A percentile compares a stretch with the other conserved stretches of the same genome.
Evolutionary conservation across 345 rosid species (phyloP).

Genomic region (Kandelia obovata): DNA sequence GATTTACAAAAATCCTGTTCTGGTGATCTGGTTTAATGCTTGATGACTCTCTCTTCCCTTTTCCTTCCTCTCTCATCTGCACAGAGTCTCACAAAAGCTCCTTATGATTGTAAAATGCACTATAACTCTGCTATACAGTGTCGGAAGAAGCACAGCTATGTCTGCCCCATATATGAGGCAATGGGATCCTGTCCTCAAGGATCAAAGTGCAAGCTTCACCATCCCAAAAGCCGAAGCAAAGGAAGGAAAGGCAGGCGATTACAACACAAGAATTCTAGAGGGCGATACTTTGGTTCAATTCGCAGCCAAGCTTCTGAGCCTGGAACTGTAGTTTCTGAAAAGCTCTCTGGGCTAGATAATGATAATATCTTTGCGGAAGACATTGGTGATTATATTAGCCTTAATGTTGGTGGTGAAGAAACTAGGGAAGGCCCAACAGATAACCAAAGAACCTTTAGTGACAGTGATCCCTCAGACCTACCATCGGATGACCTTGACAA

Average conservation of each 20-base stretch:
- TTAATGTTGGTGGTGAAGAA: slow-evolving; percentile 49
- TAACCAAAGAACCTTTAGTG: slow-evolving; percentile 25
- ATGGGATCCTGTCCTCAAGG: slow-evolving; percentile 78
- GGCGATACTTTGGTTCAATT: slow-evolving; percentile 64
- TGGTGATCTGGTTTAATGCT: not conserved
- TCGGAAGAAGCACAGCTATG: slow-evolving; percentile 89
- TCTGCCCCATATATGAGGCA: slow-evolving; percentile 71
- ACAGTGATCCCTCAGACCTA: slow-evolving; percentile 32
- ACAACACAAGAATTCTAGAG: slow-evolving; percentile 40
- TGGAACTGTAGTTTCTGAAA: slow-evolving; percentile 32
- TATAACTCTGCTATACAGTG: slow-evolving; percentile 66
- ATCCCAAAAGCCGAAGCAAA: slow-evolving; percentile 60
- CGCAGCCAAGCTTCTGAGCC: slow-evolving; percentile 24
- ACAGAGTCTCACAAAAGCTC: slow-evolving; percentile 16
- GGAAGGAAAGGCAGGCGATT: slow-evolving; percentile 61
- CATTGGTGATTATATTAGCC: slow-evolving; percentile 49
- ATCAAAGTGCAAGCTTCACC: slow-evolving; percentile 88
- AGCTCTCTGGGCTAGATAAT: slow-evolving; percentile 18
- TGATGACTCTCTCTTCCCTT: not conserved
- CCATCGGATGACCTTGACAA: slow-evolving; percentile 41
- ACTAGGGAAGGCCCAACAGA: slow-evolving; percentile 26
- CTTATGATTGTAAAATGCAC: slow-evolving; percentile 30
- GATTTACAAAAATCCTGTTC: not conserved
- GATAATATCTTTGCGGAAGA: slow-evolving; percentile 27
- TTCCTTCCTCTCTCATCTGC: not conserved